Conservation (phyloP, 2,329 filamentous ascomycete genomes). For the Fusarium euwallaceae region DNA sequence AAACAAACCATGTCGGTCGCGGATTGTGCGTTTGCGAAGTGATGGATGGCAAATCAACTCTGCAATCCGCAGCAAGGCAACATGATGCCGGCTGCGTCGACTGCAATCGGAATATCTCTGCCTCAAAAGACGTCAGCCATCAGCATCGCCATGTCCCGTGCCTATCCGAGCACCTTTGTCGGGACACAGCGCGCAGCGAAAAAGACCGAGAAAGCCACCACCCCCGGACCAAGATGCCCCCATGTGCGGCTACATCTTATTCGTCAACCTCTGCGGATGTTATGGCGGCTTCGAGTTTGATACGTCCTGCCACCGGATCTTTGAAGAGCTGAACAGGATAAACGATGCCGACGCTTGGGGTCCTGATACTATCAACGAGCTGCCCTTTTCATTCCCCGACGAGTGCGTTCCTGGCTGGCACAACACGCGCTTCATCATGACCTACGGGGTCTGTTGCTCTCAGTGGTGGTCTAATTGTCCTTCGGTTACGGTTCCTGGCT, state of each 20-base stretch:
- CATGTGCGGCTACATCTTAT: conserved; percentile 50
- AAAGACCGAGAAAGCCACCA: conserved; percentile 14
- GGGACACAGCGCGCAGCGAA: conserved; percentile 19
- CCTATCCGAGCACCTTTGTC: conserved; percentile 19
- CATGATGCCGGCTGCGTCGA: conserved; percentile 26
- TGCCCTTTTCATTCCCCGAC: conserved; percentile 45
- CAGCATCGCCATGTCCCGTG: conserved; percentile 26
- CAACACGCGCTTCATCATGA: conserved; percentile 40
- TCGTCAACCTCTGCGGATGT: conserved; percentile 47
- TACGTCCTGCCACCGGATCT: conserved; percentile 39
- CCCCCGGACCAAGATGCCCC: conserved; percentile 7
- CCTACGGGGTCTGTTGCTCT: conserved; percentile 28
- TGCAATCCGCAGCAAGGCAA: not conserved
- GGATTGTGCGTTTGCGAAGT: conserved; percentile 1
- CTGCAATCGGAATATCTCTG: not conserved
- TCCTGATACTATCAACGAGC: conserved; percentile 25
- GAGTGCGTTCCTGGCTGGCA: conserved; percentile 44
- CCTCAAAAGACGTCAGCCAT: conserved; percentile 1
- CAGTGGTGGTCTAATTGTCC: conserved; percentile 37
- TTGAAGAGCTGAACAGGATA: conserved; percentile 47
- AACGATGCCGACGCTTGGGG: conserved; percentile 46
- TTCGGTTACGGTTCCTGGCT: conserved; percentile 26
- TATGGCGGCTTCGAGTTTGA: conserved; percentile 41
- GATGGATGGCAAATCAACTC: conserved; percentile 14
- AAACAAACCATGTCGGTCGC: conserved; percentile 5